Evolutionary conservation across 2,329 filamentous ascomycete species (phyloP).

Genomic region (Grosmannia penicillata): DNA sequence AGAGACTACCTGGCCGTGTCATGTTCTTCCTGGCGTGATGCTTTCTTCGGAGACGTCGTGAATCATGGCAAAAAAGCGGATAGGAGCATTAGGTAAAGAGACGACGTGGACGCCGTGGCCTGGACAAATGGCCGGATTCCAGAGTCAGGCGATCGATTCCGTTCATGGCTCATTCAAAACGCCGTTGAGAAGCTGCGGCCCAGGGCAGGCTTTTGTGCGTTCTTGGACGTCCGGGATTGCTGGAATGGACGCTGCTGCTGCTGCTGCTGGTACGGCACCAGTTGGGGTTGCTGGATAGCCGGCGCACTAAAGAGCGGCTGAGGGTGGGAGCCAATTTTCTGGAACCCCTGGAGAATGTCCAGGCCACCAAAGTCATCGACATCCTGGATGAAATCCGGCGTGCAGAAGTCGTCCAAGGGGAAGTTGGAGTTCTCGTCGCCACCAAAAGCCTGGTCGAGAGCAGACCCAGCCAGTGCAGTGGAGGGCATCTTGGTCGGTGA

Average conservation of each 20-base stretch:
- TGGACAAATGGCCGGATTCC: slow-evolving; percentile 1
- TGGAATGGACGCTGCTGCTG: slow-evolving; percentile 15
- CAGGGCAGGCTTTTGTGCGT: slow-evolving; percentile 20
- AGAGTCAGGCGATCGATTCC: neutral
- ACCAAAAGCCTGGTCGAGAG: slow-evolving; percentile 12
- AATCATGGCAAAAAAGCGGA: slow-evolving; percentile 9
- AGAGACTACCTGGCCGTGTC: slow-evolving; percentile 1
- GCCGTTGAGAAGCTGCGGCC: slow-evolving; percentile 23
- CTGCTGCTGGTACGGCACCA: slow-evolving; percentile 16
- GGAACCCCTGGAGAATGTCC: slow-evolving; percentile 62
- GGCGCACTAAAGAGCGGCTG: slow-evolving; percentile 11
- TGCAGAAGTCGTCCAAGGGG: slow-evolving; percentile 35
- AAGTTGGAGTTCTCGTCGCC: slow-evolving; percentile 28
- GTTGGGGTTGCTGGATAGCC: slow-evolving; percentile 21
- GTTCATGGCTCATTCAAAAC: slow-evolving; percentile 13
- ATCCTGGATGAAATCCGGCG: slow-evolving; percentile 42
- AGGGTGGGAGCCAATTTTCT: slow-evolving; percentile 49
- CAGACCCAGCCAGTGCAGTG: neutral
- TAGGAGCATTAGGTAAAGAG: neutral
- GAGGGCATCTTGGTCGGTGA: slow-evolving; percentile 21
- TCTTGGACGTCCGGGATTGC: neutral
- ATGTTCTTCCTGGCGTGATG: slow-evolving; percentile 5
- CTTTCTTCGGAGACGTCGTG: slow-evolving; percentile 11
- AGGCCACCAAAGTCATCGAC: slow-evolving; percentile 43
- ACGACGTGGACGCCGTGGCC: too few relatives aligned